These are phyloP conservation scores for Cystobasidium tubakii DNA, from an alignment of 768 basidiomycete genomes.

Conservation along the genomic window DNA sequence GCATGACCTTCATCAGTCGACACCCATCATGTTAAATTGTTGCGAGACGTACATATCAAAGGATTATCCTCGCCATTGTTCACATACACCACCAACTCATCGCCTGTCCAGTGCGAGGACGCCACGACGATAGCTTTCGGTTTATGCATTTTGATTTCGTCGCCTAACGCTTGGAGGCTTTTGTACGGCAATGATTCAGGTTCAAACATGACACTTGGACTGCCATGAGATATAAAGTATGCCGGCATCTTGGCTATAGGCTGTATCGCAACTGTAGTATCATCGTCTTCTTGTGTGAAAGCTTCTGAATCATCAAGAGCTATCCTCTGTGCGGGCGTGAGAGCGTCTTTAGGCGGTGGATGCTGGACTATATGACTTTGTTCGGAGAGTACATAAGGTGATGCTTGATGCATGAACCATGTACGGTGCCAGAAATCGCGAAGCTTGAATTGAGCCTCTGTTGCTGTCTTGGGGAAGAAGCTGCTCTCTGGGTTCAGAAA, in stretches of 20 bases:
- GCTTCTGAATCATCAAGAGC: not conserved
- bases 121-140: constrained; percentile 31
- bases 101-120: constrained; percentile 28
- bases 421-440: constrained; percentile 34
- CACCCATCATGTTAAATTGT: no score
- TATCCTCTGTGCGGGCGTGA: constrained; percentile 17
- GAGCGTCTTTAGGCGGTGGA: constrained; percentile 32
- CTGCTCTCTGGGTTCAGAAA: constrained; percentile 16
- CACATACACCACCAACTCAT: not conserved
- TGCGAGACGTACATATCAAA: constrained; percentile 2
- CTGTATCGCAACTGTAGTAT: not conserved
- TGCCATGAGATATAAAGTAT: constrained; percentile 29
- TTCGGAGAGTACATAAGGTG: constrained; percentile 19
- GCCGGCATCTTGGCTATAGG: constrained; percentile 2
- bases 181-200: constrained; percentile 17
- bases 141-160: constrained; percentile 7
- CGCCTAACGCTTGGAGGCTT: constrained; percentile 10
- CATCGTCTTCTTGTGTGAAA: not conserved
- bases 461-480: constrained; percentile 14
- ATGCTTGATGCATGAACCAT: constrained; percentile 22
- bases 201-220: not conserved
- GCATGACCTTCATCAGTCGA: not conserved
- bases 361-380: constrained; percentile 31
- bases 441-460: constrained; percentile 17
- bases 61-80: constrained; percentile 11